phyloP scores from a whole-genome alignment of 2,329 filamentous ascomycete genomes.

The Penicillium brasilianum region DNA sequence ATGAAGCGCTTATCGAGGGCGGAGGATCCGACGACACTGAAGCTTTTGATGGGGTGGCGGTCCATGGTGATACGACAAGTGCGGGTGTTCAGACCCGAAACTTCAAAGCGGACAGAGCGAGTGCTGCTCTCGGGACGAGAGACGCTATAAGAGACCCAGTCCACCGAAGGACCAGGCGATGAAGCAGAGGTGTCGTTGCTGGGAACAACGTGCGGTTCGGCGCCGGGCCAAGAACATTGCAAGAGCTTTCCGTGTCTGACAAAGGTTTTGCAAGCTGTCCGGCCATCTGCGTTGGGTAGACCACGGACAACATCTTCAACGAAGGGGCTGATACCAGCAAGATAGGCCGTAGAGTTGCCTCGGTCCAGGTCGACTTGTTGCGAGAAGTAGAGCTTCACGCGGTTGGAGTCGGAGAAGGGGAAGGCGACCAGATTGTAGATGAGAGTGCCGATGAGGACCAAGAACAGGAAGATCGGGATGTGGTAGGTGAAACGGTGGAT shows the following conservation, averaged over 20 bases:
- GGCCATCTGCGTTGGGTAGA: slow-evolving; percentile 72
- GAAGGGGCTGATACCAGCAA: slow-evolving; percentile 72
- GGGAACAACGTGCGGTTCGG: slow-evolving; percentile 66
- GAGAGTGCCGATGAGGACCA: slow-evolving; percentile 74
- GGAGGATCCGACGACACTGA: slow-evolving; percentile 67
- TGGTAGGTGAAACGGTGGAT: slow-evolving; percentile 85
- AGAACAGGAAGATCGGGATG: slow-evolving; percentile 75
- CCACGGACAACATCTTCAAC: slow-evolving; percentile 68
- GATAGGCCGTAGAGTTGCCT: slow-evolving; percentile 70
- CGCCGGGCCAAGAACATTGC: slow-evolving; percentile 74
- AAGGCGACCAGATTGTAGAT: slow-evolving; percentile 87
- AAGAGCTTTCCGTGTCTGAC: slow-evolving; percentile 51
- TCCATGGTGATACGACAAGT: slow-evolving; percentile 77
- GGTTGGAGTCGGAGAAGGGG: slow-evolving; percentile 79
- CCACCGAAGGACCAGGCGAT: slow-evolving; percentile 45
- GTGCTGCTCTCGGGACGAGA: slow-evolving; percentile 49
- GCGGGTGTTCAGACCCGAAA: slow-evolving; percentile 76
- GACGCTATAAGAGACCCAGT: slow-evolving; percentile 72
- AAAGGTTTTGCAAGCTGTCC: slow-evolving; percentile 42
- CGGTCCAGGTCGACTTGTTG: slow-evolving; percentile 79
- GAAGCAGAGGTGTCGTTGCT: slow-evolving; percentile 34
- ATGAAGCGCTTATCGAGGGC: slow-evolving; percentile 69
- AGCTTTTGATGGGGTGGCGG: slow-evolving; percentile 63
- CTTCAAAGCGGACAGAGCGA: slow-evolving; percentile 61
- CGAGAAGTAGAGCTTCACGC: slow-evolving; percentile 86